Evolutionary conservation across 202 grass and related monocot genomes (phyloP), one percentile per base, ranked within the genome.

Genomic region (Miscanthus sacchariflorus): DNA sequence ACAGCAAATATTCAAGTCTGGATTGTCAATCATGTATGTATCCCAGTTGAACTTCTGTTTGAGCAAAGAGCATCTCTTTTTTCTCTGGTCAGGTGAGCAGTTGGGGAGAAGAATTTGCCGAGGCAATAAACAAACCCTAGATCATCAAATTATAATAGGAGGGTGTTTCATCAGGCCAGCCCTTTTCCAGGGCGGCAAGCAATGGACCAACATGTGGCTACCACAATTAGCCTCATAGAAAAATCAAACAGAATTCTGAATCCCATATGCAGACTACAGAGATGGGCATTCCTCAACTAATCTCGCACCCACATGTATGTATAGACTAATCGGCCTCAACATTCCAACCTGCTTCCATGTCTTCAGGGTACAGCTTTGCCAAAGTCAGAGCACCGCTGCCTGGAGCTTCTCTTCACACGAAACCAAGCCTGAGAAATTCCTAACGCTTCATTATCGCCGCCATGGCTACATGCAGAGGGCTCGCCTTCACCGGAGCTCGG

Each of bases 391-490:
- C 67, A 25, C 67, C 21, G 35, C 67, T 21, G 58, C 3, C 19
- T 68, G 72, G 19, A 72, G 77, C 72, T 89, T 78, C 66, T 74
- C 40, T 72, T 77, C 21, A 44, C 63, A 81, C 25, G n/a, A 84
- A 89, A 70, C 42, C 13, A 0, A 0, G 5, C 1, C 30, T 5
- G 42, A 28, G 3, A 15, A 85, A 65, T 42, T 82, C 56, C 87
- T 92, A 86, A 23, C 68, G 85, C 72, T 93, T 90, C 89, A 92
- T 88, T 14, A 95, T 74, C 1, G 48, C 18, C 67, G 90, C 77
- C 23, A 95, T 84, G 25, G 94, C 89, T 9, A 61, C 70, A 52
- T 90, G 80, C 19, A 95, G 88, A 42, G 94, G 87, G 54, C 90
- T 78, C 13, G 72, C 80, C 69, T 85, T 84, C 2, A 86, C 4